Evolutionary conservation across 108 stramenopile genomes (phyloP), one percentile per base, ranked within the genome.

Genomic region (Seminavis robusta): DNA sequence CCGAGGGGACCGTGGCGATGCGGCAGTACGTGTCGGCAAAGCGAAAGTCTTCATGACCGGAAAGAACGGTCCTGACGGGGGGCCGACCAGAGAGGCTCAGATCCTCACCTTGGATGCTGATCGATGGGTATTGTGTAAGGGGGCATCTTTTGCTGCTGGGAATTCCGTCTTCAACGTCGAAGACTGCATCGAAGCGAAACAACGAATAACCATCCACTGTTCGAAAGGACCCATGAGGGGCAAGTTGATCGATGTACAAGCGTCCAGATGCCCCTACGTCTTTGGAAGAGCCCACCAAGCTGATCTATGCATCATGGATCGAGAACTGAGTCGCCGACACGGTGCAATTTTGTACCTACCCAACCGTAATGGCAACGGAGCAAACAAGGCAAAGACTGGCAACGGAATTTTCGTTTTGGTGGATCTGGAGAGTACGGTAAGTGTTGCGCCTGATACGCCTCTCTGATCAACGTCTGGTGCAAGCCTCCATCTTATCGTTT

Each of bases 261-360:
- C 91, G 0, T 51, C 53, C 23, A 46, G 79, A 19, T 92, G 87
- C 69, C 92, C 92, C 15, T 90, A 78, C 61, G 88, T 94, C 25
- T 94, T 89, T 73, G 92, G 92, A 26, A 63, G 92, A 68, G 86
- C 92, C 41, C 88, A 90, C 52, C 88, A 94, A 62, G 88, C 92
- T 37, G 92, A 94, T 61, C 58, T 94, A 5, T 90, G 88, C 62
- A 88, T 94, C 53, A 90, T 88, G 88, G 92, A 94, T 51, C 71
- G 92, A 45, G 92, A 94, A 59, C 49, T 94, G 37, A 87, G 85
- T 71, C 70, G 92, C 36, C 76, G 80, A 40, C 92, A 94, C 56
- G 88, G 88, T 43, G 87, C 89, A 10, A 85, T 94, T 55, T 42
- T 94, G 15, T 89, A 81, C 46, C 20, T 84, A 11, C 80, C 79